These are phyloP conservation scores for Nissolia schottii DNA, from an alignment of 306 rosid genomes.

Conservation along the genomic window DNA sequence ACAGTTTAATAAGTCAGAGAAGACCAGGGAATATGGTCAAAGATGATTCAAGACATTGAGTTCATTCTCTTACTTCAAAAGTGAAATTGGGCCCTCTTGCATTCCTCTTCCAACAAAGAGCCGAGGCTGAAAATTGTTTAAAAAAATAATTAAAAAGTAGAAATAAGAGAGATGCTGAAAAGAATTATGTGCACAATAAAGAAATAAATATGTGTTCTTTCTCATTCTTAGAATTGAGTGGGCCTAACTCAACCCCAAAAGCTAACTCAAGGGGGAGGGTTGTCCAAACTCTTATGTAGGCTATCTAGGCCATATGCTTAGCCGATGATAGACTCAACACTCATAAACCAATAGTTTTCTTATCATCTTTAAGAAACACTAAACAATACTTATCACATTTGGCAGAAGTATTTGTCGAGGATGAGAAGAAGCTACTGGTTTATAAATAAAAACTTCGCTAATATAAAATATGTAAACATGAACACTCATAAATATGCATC, in stretches of 20 bases:
- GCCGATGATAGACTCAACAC: too few species aligned
- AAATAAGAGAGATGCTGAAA: background rate
- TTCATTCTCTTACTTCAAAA: constrained; percentile 57
- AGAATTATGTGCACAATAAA: background rate
- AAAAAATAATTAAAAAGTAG: background rate
- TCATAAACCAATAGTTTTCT: constrained; percentile 16
- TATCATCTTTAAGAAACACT: constrained; percentile 6
- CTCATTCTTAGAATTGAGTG: too few species aligned
- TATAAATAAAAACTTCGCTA: background rate
- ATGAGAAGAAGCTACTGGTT: constrained; percentile 8
- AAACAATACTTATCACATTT: background rate
- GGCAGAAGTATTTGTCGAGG: constrained; percentile 4
- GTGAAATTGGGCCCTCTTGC: constrained; percentile 83
- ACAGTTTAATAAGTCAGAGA: constrained; percentile 27
- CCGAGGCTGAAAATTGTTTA: constrained; percentile 58
- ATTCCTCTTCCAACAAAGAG: constrained; percentile 99
- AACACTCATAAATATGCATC: constrained; percentile 15
- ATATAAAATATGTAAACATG: background rate
- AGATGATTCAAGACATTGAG: constrained; percentile 22
- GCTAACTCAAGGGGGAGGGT: too few species aligned
- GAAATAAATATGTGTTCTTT: background rate
- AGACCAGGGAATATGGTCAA: constrained; percentile 21
- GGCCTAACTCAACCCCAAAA: too few species aligned
- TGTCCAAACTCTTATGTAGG: too few species aligned
- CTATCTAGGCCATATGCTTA: too few species aligned